phyloP scores from a whole-genome alignment of 169 alveolate species.

The Theileria sp. region DNA sequence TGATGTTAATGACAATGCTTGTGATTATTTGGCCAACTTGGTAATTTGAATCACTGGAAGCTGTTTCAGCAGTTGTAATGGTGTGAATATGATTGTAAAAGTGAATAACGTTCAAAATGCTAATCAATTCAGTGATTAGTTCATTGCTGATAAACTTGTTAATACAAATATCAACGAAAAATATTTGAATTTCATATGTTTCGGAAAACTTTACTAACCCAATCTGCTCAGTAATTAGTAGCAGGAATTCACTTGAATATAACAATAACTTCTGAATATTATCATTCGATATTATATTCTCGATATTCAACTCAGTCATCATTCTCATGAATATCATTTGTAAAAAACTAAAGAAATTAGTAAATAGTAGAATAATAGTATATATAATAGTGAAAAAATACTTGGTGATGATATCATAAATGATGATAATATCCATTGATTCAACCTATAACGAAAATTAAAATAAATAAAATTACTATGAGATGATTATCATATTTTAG shows the following conservation, averaged over 20 bases:
- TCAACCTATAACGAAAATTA: conserved; percentile 37
- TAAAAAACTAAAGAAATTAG: neutral
- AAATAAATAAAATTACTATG: neutral
- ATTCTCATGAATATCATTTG: neutral
- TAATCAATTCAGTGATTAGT: neutral
- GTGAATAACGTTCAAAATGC: neutral
- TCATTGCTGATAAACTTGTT: conserved; percentile 30
- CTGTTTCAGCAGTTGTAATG: neutral
- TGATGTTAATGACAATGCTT: neutral
- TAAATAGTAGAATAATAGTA: too few relatives aligned
- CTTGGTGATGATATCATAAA: conserved; percentile 55
- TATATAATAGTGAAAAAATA: conserved; percentile 2
- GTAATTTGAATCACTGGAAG: neutral
- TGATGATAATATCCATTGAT: conserved; percentile 62
- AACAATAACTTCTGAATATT: neutral
- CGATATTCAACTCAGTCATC: neutral
- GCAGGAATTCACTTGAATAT: neutral
- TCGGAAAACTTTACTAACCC: conserved; percentile 62
- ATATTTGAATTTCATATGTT: conserved; percentile 46
- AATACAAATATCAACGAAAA: conserved; percentile 56
- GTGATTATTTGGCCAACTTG: neutral
- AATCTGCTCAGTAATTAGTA: conserved; percentile 28
- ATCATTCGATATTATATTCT: neutral
- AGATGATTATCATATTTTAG: conserved; percentile 19
- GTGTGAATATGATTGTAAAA: neutral